Base-by-base conservation (phyloP, 176 grass and related monocot genomes). In the Guadua angustifolia region DNA sequence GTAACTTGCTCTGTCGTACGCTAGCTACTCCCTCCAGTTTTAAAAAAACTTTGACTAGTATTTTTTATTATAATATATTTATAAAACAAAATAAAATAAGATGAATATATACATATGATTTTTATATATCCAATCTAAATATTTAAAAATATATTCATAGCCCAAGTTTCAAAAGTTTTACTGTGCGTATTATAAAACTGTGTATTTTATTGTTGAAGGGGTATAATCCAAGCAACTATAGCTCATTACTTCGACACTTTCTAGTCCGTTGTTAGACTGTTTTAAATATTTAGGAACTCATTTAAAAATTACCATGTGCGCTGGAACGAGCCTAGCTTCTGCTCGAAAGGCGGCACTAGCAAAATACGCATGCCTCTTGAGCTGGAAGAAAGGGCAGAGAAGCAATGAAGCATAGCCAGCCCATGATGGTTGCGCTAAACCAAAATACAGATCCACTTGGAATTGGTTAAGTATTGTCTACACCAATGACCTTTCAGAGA, bases 301-400 rank as follows among this genome's bases (percentile, higher is more conserved):
- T 46, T 44, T 26, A 61, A 10, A 83, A 52, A 8, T 42, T 6
- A 13, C 1, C 49, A 25, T 29, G 15, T 49, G 45, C 49, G 15
- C 59, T 25, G 32, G 5, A 51, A 25, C 7, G 72, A 32, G 47
- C n/a, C n/a, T n/a, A n/a, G 16, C 51, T 46, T 39, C 13, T 19
- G 5, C 42, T 21, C 21, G 25, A 66, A 24, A 9, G 35, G 67
- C 45, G 29, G 77, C 59, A 9, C 5, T 3, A 35, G 58, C 46
- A 44, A 10, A 49, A 16, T 35, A 15, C 13, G 21, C 6, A 10
- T 42, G 79, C 52, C 86, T 76, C 86, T 63, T 70, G 53, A n/a
- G 32, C n/a, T 5, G 1, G 15, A 66, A 68, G 29, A 58, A 75
- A 74, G 60, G 61, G 42, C 50, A 42, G 3, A 49, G 1, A 12